Conservation (phyloP, 83 land plant species). For the Picea engelmannii region DNA sequence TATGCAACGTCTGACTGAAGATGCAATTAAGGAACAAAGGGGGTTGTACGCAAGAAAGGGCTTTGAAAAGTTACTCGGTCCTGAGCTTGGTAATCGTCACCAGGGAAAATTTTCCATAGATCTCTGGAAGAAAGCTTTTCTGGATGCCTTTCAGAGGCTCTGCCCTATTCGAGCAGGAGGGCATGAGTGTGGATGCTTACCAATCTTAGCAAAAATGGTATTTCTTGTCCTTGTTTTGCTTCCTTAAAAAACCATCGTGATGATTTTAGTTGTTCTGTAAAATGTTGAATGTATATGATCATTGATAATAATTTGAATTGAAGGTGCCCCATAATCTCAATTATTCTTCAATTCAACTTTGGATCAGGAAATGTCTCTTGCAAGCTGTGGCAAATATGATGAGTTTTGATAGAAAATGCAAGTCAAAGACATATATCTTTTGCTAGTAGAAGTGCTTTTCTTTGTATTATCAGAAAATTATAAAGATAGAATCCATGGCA, state of each 20-base stretch:
- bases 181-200: conserved; percentile 92
- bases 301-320: neutral
- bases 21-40: conserved; percentile 17
- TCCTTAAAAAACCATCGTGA: neutral
- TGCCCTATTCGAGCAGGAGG: conserved; percentile 94
- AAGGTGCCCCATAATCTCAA: neutral
- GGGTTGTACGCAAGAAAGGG: conserved; percentile 24
- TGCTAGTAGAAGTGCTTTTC: no score
- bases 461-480: no score
- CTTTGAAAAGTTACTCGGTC: conserved; percentile 40
- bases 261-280: neutral
- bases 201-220: conserved; percentile 79
- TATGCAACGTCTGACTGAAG: conserved; percentile 66
- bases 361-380: neutral
- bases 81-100: conserved; percentile 67
- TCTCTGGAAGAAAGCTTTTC: conserved; percentile 83
- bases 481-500: no score
- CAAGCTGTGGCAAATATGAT: neutral
- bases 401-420: neutral
- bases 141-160: conserved; percentile 75
- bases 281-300: neutral
- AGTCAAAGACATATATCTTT: neutral
- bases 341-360: neutral
- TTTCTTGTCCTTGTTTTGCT: neutral
- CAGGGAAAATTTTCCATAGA: conserved; percentile 82